phyloP scores from a whole-genome alignment of 2,329 filamentous ascomycete genomes.

The Akanthomyces muscarius region DNA sequence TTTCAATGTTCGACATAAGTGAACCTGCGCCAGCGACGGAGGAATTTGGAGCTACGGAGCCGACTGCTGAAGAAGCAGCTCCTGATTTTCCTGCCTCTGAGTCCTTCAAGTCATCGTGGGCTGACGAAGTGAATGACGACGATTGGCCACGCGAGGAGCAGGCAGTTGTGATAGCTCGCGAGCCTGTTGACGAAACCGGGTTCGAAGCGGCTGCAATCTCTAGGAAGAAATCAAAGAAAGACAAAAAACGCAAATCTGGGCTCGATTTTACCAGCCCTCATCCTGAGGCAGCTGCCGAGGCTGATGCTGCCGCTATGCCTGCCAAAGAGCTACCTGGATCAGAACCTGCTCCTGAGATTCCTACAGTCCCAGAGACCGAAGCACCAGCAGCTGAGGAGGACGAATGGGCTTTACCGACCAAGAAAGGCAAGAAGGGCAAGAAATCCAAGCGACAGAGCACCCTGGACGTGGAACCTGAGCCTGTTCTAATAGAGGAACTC shows the following conservation, averaged over 20 bases:
- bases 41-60: not conserved
- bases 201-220: constrained; percentile 9
- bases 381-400: constrained; percentile 21
- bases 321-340: not conserved
- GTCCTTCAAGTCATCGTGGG: constrained; percentile 16
- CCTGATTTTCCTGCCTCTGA: not conserved
- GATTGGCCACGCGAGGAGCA: not conserved
- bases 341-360: not conserved
- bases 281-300: constrained; percentile 8
- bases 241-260: constrained; percentile 27
- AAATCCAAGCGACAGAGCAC: constrained; percentile 23
- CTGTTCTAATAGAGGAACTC: not conserved
- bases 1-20: not conserved
- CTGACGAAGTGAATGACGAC: constrained; percentile 20
- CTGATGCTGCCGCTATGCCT: not conserved
- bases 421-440: constrained; percentile 44
- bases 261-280: constrained; percentile 7
- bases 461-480: not conserved
- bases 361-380: not conserved
- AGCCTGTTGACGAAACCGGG: constrained; percentile 14
- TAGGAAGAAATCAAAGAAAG: constrained; percentile 37
- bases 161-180: not conserved
- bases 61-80: constrained; percentile 1
- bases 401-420: constrained; percentile 32
- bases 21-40: constrained; percentile 14